These are phyloP conservation scores for Stipa capillata DNA, from an alignment of 176 grass and related monocot species.

Conservation along the genomic window DNA sequence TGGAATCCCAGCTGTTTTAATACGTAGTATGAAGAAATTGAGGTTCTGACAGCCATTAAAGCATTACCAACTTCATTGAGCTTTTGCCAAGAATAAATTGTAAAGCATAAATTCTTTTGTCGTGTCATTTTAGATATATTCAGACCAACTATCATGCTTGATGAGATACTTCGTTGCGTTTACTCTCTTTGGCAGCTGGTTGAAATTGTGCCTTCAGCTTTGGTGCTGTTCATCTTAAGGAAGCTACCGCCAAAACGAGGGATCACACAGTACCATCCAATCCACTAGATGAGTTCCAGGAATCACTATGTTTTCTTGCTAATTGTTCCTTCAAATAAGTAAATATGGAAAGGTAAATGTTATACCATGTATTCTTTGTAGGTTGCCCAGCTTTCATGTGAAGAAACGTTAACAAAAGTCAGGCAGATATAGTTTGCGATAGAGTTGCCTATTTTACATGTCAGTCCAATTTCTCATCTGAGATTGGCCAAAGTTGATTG, in stretches of 20 bases:
- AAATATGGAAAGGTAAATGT: constrained; percentile 17
- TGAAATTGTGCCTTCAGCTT: constrained; percentile 54
- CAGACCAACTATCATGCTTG: background rate
- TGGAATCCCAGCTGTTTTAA: no score
- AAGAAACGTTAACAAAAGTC: constrained; percentile 1
- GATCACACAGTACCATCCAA: constrained; percentile 61
- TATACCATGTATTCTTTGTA: background rate
- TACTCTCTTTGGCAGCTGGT: constrained; percentile 40
- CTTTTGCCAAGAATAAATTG: background rate
- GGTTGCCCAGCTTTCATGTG: no score
- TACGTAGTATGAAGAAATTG: background rate
- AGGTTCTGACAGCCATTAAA: background rate
- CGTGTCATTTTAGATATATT: background rate
- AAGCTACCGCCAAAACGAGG: constrained; percentile 54
- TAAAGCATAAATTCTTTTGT: background rate
- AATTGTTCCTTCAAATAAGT: no score
- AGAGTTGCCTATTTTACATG: no score
- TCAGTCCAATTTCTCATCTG: no score
- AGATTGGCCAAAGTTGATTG: no score
- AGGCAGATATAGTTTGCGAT: background rate
- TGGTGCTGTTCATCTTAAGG: constrained; percentile 64
- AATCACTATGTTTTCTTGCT: background rate
- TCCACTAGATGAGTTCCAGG: constrained; percentile 27
- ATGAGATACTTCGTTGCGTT: background rate
- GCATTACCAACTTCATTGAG: background rate